These are phyloP conservation scores for Euphorbia lathyris DNA, from an alignment of 345 rosid species.

Conservation along the genomic window DNA sequence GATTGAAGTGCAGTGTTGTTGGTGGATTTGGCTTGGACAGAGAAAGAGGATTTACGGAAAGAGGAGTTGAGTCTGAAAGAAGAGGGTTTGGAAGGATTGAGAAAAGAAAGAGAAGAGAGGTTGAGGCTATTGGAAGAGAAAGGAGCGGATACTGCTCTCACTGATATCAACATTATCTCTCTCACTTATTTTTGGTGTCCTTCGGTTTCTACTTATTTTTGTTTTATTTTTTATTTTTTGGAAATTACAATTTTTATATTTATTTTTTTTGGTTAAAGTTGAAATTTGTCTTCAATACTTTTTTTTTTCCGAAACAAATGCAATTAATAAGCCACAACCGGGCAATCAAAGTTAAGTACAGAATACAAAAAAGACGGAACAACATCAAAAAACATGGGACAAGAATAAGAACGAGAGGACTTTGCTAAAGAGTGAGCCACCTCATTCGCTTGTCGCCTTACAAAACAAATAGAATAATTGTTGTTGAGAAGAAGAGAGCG, in stretches of 20 bases:
- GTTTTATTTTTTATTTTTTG: neutral
- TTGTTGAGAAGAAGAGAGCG: too few species aligned
- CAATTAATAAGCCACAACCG: too few species aligned
- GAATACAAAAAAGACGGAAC: too few species aligned
- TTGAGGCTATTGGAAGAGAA: conserved; percentile 26
- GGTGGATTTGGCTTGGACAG: conserved; percentile 40
- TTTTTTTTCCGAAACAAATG: too few species aligned
- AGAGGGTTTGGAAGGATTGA: conserved; percentile 28
- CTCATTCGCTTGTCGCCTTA: too few species aligned
- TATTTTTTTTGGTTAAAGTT: too few species aligned
- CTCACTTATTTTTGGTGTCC: neutral
- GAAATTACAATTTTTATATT: neutral
- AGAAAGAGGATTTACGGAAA: conserved; percentile 41
- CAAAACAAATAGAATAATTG: too few species aligned
- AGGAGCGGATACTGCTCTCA: conserved; percentile 47
- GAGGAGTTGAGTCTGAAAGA: conserved; percentile 31
- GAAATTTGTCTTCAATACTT: too few species aligned
- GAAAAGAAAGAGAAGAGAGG: conserved; percentile 27
- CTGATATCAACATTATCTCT: conserved; percentile 66
- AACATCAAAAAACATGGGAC: too few species aligned
- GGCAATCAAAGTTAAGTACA: too few species aligned
- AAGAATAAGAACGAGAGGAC: too few species aligned
- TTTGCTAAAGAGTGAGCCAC: too few species aligned
- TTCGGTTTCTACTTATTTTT: neutral
- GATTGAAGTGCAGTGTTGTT: conserved; percentile 36